Evolutionary conservation across 2,329 filamentous ascomycete species (phyloP).

Genomic region (Cladosporium sp.): DNA sequence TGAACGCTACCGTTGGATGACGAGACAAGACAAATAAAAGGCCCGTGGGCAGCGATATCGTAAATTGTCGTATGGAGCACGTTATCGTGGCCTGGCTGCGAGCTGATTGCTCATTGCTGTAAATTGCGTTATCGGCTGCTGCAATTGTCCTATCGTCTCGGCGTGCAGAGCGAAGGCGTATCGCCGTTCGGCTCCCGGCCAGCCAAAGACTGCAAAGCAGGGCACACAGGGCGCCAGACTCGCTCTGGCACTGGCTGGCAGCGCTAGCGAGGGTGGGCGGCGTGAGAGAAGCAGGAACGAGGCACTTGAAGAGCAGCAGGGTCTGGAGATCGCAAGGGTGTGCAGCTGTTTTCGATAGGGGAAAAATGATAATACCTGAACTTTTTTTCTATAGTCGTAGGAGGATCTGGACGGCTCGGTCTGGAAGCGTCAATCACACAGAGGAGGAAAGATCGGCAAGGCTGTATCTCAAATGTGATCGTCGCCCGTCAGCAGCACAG

Average conservation of each 20-base stretch:
- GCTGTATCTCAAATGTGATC: not conserved
- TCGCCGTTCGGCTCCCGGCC: not conserved
- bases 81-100: not conserved
- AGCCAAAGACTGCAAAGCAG: too few relatives aligned
- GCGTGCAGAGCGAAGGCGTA: not conserved
- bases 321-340: not conserved
- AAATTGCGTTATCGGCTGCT: not conserved
- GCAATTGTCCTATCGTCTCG: not conserved
- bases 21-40: not conserved
- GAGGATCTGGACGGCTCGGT: not conserved
- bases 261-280: conserved; percentile 9
- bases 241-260: conserved; percentile 1
- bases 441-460: not conserved
- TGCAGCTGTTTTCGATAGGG: not conserved
- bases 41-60: not conserved
- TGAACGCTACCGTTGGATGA: not conserved
- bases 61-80: not conserved
- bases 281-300: conserved; percentile 5
- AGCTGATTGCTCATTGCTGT: not conserved
- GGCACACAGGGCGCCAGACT: not conserved
- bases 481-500: not conserved
- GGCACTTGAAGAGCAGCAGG: conserved; percentile 1
- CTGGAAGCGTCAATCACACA: not conserved
- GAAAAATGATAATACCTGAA: not conserved
- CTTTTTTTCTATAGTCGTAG: not conserved